phyloP scores from a whole-genome alignment of 768 basidiomycete species.

The Grammothele lineata region DNA sequence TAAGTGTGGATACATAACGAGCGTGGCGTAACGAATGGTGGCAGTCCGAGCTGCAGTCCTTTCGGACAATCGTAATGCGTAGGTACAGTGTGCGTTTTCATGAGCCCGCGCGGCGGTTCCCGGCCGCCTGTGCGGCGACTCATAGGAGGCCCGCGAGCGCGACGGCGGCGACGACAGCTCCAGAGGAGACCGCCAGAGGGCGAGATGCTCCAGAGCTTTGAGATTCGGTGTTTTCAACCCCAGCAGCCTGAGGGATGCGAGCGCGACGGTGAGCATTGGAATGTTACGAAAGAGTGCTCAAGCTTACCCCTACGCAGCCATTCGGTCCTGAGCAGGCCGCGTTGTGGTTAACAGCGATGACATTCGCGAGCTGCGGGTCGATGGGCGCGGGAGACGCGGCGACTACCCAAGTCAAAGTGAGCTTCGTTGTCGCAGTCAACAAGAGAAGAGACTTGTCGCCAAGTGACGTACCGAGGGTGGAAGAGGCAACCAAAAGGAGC shows the following conservation, averaged over 20 bases:
- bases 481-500: no score
- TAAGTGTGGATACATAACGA: no score
- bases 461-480: no score
- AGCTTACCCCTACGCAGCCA: constrained; percentile 7
- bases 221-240: no score
- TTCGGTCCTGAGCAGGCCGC: constrained; percentile 5
- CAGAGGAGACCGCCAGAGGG: background rate
- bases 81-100: background rate
- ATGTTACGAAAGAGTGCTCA: background rate
- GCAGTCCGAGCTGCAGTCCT: constrained; percentile 11
- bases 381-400: constrained; percentile 12
- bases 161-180: background rate
- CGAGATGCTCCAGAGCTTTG: constrained; percentile 3
- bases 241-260: no score
- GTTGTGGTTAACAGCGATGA: constrained; percentile 10
- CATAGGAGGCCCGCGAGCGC: constrained; percentile 5
- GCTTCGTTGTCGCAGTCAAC: no score
- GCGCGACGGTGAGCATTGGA: no score
- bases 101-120: background rate
- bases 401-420: no score
- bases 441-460: no score
- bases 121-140: background rate
- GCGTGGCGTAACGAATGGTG: no score
- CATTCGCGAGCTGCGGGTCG: constrained; percentile 9
- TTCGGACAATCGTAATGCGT: constrained; percentile 4